Evolutionary conservation across 1,284 basidiomycete species (phyloP), one percentile per base, ranked within the genome.

Genomic region (Trichosporon faecale): DNA sequence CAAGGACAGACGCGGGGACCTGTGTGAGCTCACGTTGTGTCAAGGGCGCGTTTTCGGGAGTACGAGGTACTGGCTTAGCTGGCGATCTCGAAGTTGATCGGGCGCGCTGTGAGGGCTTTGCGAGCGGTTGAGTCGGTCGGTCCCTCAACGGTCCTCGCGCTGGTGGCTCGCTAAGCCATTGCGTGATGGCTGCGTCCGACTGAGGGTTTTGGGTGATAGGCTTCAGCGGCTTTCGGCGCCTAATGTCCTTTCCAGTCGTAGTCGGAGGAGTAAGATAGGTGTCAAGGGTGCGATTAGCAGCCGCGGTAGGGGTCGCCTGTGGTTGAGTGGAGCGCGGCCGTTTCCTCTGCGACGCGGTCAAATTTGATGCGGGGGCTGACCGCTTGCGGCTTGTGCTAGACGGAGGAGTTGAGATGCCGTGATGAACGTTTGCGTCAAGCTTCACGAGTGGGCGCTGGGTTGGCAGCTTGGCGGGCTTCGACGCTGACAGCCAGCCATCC

Each of bases 401-500:
- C 4, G 74, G 72, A 1, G 77, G 75, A 2, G 80, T 80, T 8
- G 77, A 70, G 23, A 73, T 77, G 21, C 68, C 72, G 63, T 49
- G 71, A 71, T 57, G 73, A 18, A 60, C 70, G 0, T 69, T 65
- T 44, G 72, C 70, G n/a, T 61, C 44, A 2, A 27, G 37, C 64
- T 68, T 67, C 7, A 74, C 67, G 9, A 74, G 63, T 0, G 70
- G 73, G 2, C 73, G 68, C 29, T 74, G 72, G 1, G 25, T 18
- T 7, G 35, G 27, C n/a, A 46, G 27, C 63, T 73, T 73, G 16
- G 14, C 12, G 7, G 55, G 18, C 64, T 65, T 67, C 23, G 66
- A 29, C 2, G 69, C 57, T 11, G 68, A 33, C 4, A 80, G 75
- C 80, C 80, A 82, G 49, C 76, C 77, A 49, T 72, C 73, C 0